These are phyloP conservation scores for Beauveria asiatica DNA, from an alignment of 2,329 filamentous ascomycete genomes.

Conservation along the genomic window DNA sequence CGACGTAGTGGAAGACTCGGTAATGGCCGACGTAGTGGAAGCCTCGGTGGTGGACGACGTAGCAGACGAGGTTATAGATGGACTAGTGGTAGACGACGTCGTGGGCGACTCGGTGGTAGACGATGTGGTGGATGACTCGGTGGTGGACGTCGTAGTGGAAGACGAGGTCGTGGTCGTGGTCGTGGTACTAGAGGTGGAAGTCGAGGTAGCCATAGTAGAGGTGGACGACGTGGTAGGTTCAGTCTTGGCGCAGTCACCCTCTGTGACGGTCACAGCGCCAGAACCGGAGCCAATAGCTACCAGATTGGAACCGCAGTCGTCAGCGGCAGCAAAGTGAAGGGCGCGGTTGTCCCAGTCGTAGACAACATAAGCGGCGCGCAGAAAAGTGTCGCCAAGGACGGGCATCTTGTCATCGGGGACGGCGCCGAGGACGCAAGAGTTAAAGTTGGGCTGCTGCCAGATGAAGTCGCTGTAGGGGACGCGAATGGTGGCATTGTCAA, in stretches of 20 bases:
- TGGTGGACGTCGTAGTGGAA: neutral
- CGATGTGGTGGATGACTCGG: too few species aligned
- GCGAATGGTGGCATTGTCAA: slow-evolving; percentile 35
- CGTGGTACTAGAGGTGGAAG: neutral
- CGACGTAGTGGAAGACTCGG: too few species aligned
- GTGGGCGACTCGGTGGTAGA: neutral
- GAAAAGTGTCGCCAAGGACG: slow-evolving; percentile 36
- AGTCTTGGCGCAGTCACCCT: slow-evolving; percentile 22
- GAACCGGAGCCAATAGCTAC: slow-evolving; percentile 32
- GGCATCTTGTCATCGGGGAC: slow-evolving; percentile 30
- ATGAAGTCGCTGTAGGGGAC: slow-evolving; percentile 40
- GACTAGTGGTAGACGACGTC: too few species aligned
- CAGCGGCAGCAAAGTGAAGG: slow-evolving; percentile 28
- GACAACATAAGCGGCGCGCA: slow-evolving; percentile 36
- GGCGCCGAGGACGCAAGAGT: slow-evolving; percentile 36
- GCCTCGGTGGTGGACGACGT: too few species aligned
- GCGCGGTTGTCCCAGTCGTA: slow-evolving; percentile 33
- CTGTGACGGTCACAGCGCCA: slow-evolving; percentile 23
- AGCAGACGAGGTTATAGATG: neutral
- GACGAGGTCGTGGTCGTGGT: neutral
- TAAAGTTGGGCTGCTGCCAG: slow-evolving; percentile 26
- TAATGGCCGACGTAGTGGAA: too few species aligned
- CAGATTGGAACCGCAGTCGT: slow-evolving; percentile 30
- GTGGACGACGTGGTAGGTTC: neutral
- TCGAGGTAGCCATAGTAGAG: neutral